Conservation (phyloP, 805 yeast species). For the Lipomyces starkeyi region DNA sequence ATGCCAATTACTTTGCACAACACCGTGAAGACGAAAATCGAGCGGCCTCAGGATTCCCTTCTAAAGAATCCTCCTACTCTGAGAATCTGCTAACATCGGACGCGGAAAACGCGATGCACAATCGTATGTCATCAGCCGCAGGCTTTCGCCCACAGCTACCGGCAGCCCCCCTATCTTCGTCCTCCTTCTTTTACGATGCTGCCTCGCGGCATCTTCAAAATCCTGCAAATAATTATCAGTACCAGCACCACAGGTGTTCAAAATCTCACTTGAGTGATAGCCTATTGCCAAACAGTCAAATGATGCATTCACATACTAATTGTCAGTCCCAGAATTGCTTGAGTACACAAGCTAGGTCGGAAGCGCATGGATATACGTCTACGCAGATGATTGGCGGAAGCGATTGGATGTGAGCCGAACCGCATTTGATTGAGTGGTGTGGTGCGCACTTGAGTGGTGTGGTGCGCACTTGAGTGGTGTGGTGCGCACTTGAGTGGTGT, state of each 20-base stretch:
- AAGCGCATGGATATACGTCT: background rate
- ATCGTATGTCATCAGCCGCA: conserved; percentile 3
- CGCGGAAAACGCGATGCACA: background rate
- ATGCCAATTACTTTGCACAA: background rate
- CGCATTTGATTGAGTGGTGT: background rate
- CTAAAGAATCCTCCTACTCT: background rate
- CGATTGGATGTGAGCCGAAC: conserved; percentile 5
- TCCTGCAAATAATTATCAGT: background rate
- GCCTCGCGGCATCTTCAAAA: background rate
- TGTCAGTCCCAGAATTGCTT: background rate
- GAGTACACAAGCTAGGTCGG: background rate
- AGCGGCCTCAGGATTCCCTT: background rate
- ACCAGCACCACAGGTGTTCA: background rate
- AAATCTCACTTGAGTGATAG: background rate
- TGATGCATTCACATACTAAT: background rate
- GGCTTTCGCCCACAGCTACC: background rate
- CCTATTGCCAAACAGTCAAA: background rate
- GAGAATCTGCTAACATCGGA: conserved; percentile 2
- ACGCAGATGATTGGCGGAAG: background rate
- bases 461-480: no score
- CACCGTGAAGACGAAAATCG: conserved; percentile 4
- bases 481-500: no score
- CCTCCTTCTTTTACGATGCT: background rate
- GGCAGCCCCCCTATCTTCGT: background rate
- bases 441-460: no score